Base-by-base conservation (phyloP, 176 grass and related monocot species). In the Avena sativa region DNA sequence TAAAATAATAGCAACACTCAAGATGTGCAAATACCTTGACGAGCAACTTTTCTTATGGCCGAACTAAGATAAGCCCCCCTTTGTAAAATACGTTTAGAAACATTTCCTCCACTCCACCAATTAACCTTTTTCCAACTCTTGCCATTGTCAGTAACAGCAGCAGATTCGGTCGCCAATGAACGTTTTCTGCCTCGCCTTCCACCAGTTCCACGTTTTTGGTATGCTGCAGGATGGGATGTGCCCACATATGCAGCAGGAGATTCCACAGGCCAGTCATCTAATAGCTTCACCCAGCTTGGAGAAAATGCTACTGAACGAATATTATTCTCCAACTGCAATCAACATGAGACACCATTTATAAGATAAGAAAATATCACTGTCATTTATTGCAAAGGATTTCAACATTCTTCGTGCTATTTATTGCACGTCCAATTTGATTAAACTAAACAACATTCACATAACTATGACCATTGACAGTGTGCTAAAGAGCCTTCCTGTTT, bases 61-160 rank as follows among this genome's bases (percentile, higher is more conserved):
- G 60, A 80, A 89, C 74, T 75, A 20, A 85, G 76, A 81, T 96
- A 72, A 92, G 78, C 38, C 23, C 86, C 90, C 92, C 87, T 93
- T 68, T 94, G 97, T 49, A 93, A 87, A 88, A 94, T 87, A 94
- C 84, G 55, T 73, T 96, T 94, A 55, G 92, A 96, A 64, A 99
- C 76, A 83, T 92, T 83, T 81, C 97, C 97, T 67, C 94, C 87
- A 0, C 92, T 91, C 94, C 94, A 93, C 97, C 97, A 99, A 47
- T 90, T 88, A n/a, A 91, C 86, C 81, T 91, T 89, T 83, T 96
- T 91, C 92, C 92, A 90, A 84, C 84, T 93, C 86, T 92, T 90
- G 50, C 93, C 92, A 79, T 93, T 92, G 79, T 85, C 83, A 40
- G 85, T 66, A 57, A 55, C 71, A 50, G 79, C 40, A 69, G 76